These are phyloP conservation scores for Arctium minus DNA, from an alignment of 129 eudicot genomes.

Conservation along the genomic window DNA sequence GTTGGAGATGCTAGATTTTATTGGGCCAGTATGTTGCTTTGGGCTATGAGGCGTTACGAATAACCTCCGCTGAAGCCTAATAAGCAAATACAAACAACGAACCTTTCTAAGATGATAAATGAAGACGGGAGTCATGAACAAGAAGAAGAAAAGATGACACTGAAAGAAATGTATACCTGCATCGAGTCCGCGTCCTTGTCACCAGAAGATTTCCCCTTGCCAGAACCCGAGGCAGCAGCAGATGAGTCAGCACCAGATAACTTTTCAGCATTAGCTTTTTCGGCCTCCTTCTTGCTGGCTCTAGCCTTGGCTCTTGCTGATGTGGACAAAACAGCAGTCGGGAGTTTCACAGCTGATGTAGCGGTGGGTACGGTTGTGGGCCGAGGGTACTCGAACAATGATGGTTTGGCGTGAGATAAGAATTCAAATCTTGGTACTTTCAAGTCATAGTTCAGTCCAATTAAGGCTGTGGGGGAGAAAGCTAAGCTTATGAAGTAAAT, in stretches of 20 bases:
- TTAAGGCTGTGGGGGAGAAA: slow-evolving; percentile 91
- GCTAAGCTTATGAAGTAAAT: slow-evolving; percentile 84
- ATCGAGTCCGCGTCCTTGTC: slow-evolving; percentile 80
- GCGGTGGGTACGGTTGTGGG: slow-evolving; percentile 89
- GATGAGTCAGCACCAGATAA: slow-evolving; percentile 39
- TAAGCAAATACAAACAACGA: not conserved
- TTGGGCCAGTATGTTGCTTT: not conserved
- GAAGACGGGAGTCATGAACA: not conserved
- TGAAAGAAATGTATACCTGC: slow-evolving; percentile 50
- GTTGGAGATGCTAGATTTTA: no score
- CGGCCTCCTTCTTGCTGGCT: slow-evolving; percentile 91
- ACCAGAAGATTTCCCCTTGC: slow-evolving; percentile 58
- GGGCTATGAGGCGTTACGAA: not conserved
- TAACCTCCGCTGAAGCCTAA: no score
- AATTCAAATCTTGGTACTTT: slow-evolving; percentile 89
- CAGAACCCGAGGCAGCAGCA: slow-evolving; percentile 44
- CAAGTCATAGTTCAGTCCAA: slow-evolving; percentile 86
- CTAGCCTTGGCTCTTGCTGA: slow-evolving; percentile 91
- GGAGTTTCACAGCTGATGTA: slow-evolving; percentile 85
- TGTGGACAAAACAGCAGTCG: slow-evolving; percentile 87
- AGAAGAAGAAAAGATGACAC: not conserved
- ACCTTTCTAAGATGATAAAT: not conserved
- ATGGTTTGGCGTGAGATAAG: slow-evolving; percentile 89
- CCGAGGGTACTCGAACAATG: slow-evolving; percentile 86
- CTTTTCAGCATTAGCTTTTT: slow-evolving; percentile 63